Percentiles rank a stretch among this genome's conserved stretches.
Evolutionary conservation across 805 yeast species (phyloP).

Genomic region (Candida ponderosae): DNA sequence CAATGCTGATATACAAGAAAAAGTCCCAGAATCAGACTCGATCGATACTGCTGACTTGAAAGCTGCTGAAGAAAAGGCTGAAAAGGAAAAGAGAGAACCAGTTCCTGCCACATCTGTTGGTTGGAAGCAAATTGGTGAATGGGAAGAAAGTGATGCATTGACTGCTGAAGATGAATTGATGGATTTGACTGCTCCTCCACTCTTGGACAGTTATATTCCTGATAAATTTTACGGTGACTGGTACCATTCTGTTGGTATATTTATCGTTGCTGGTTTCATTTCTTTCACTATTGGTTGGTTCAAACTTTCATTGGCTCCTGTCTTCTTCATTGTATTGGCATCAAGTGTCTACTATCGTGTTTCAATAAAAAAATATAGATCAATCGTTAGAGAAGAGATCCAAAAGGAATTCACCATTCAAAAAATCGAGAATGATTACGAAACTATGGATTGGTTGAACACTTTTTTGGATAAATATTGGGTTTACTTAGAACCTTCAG

Average conservation of each 20-base stretch:
- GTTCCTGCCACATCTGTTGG: conserved; percentile 73
- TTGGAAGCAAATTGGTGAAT: conserved; percentile 91
- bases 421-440: conserved; percentile 80
- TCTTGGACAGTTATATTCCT: conserved; percentile 70
- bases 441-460: conserved; percentile 94
- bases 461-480: conserved; percentile 85
- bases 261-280: conserved; percentile 57
- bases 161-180: conserved; percentile 61
- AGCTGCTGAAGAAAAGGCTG: conserved; percentile 19
- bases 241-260: conserved; percentile 82
- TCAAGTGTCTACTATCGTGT: conserved; percentile 71
- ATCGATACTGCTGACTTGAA: conserved; percentile 11
- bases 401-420: conserved; percentile 80
- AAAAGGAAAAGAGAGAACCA: conserved; percentile 30
- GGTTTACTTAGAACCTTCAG: conserved; percentile 83
- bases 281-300: conserved; percentile 79
- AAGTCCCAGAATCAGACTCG: background rate
- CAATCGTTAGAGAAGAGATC: conserved; percentile 65
- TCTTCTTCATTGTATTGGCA: conserved; percentile 61
- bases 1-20: background rate
- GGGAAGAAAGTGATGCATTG: conserved; percentile 62
- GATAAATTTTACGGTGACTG: conserved; percentile 85
- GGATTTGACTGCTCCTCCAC: conserved; percentile 67
- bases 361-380: conserved; percentile 73
- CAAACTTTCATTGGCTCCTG: conserved; percentile 70